Conservation (phyloP, 2,329 filamentous ascomycete genomes). For the Stemphylium lycopersici region DNA sequence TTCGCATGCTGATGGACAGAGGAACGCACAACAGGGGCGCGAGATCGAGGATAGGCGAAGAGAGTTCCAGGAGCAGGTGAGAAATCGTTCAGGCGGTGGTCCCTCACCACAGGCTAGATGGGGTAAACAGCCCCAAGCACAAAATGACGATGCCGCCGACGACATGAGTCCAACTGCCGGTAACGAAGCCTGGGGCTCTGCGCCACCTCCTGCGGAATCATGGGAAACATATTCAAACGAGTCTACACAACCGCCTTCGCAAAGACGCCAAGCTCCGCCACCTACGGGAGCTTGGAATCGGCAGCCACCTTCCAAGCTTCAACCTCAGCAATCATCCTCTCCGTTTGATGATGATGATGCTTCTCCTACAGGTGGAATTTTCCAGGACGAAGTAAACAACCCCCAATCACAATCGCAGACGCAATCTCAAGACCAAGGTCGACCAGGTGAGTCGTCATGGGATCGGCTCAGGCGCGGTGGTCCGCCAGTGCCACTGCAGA, state of each 20-base stretch:
- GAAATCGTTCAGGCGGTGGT: slow-evolving; percentile 34
- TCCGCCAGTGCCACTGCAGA: slow-evolving; percentile 21
- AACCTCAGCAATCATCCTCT: slow-evolving; percentile 12
- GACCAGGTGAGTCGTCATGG: slow-evolving; percentile 51
- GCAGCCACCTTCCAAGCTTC: slow-evolving; percentile 8
- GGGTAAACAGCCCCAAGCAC: slow-evolving; percentile 22
- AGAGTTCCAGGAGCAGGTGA: slow-evolving; percentile 29
- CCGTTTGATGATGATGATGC: slow-evolving; percentile 43
- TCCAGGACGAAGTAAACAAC: slow-evolving; percentile 38
- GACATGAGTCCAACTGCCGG: slow-evolving; percentile 53
- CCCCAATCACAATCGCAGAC: slow-evolving; percentile 9
- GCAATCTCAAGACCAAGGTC: slow-evolving; percentile 19
- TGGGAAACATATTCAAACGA: slow-evolving; percentile 25
- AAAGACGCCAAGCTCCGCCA: slow-evolving; percentile 16
- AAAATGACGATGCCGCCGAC: slow-evolving; percentile 41
- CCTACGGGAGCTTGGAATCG: slow-evolving; percentile 11
- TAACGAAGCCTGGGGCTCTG: slow-evolving; percentile 41
- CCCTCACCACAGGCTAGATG: slow-evolving; percentile 47
- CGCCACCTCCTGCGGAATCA: slow-evolving; percentile 9
- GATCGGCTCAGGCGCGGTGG: slow-evolving; percentile 51
- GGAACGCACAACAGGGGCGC: slow-evolving; percentile 17
- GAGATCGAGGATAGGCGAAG: slow-evolving; percentile 28
- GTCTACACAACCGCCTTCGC: slow-evolving; percentile 11
- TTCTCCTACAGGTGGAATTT: slow-evolving; percentile 47
- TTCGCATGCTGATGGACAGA: slow-evolving; percentile 18